Percentiles rank a stretch among this genome's conserved stretches.
Evolutionary conservation across 228 moss, liverwort and hornwort species (phyloP).

Genomic region (Sphagnum fallax): DNA sequence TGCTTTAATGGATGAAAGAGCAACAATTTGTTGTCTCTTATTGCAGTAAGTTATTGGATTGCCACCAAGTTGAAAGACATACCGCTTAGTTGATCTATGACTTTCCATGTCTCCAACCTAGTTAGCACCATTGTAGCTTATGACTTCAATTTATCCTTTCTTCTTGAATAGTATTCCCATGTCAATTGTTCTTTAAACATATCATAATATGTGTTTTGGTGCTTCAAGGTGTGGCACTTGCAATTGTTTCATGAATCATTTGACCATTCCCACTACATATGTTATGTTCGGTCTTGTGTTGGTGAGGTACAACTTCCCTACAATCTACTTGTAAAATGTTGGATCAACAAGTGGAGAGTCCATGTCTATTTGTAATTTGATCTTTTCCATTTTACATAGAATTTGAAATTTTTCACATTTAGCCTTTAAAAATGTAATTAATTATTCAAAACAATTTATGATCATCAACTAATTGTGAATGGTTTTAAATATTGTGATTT

Average conservation of each 20-base stretch:
- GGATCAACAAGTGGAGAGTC: neutral
- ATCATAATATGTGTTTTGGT: neutral
- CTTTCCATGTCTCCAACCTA: neutral
- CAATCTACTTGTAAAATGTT: neutral
- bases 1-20: constrained; percentile 2
- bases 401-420: too few species aligned
- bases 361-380: neutral
- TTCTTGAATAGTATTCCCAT: neutral
- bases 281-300: neutral
- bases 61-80: neutral
- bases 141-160: neutral
- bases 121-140: neutral
- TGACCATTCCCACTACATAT: neutral
- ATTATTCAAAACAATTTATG: too few species aligned
- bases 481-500: too few species aligned
- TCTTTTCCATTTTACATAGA: neutral
- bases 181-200: neutral
- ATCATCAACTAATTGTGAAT: too few species aligned
- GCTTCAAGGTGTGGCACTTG: neutral
- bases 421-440: too few species aligned
- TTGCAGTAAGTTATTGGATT: neutral
- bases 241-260: neutral
- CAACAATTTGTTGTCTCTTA: neutral
- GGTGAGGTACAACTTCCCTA: neutral
- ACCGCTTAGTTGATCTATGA: neutral